A percentile compares a stretch with the other conserved stretches of the same genome.
Evolutionary conservation across 495 filamentous ascomycete genomes (phyloP).

Genomic region (Amniculicola lignicola): DNA sequence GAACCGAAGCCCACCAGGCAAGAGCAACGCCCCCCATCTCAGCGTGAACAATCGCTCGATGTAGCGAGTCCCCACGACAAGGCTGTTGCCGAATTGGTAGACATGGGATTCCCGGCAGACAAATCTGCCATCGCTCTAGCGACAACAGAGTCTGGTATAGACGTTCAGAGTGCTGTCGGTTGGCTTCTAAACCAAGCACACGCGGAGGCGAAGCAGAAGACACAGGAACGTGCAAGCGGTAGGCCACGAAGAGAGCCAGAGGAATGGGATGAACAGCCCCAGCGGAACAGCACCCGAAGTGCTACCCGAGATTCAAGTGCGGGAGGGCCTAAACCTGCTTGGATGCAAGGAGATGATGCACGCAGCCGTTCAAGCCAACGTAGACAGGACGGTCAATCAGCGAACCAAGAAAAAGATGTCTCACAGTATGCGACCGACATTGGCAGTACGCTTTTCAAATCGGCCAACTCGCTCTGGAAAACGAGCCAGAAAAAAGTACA

Average conservation of each 20-base stretch:
- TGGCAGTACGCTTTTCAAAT: conserved; percentile 81
- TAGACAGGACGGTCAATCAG: conserved; percentile 54
- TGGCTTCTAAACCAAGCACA: conserved; percentile 92
- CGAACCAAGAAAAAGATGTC: conserved; percentile 68
- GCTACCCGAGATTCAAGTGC: conserved; percentile 38
- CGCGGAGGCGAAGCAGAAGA: conserved; percentile 62
- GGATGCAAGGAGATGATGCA: conserved; percentile 46
- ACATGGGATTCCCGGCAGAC: conserved; percentile 88
- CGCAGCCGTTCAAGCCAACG: conserved; percentile 41
- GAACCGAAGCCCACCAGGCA: conserved; percentile 41
- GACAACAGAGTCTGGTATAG: conserved; percentile 71
- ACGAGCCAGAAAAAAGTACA: conserved; percentile 90
- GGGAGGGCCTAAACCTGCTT: conserved; percentile 43
- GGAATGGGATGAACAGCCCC: conserved; percentile 40
- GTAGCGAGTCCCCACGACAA: conserved; percentile 63
- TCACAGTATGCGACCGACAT: conserved; percentile 77
- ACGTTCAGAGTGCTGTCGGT: conserved; percentile 85
- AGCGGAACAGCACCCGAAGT: conserved; percentile 31
- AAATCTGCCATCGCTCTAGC: conserved; percentile 73
- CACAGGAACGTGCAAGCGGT: conserved; percentile 37
- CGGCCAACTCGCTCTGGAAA: conserved; percentile 94
- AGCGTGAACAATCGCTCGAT: conserved; percentile 31
- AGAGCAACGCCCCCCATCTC: conserved; percentile 17
- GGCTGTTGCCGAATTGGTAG: conserved; percentile 84
- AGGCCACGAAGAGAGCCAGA: conserved; percentile 29